A percentile compares a stretch with the other conserved stretches of the same genome.
Evolutionary conservation across 139 green algal genomes (phyloP).

Genomic region (Tetraselmis chui): DNA sequence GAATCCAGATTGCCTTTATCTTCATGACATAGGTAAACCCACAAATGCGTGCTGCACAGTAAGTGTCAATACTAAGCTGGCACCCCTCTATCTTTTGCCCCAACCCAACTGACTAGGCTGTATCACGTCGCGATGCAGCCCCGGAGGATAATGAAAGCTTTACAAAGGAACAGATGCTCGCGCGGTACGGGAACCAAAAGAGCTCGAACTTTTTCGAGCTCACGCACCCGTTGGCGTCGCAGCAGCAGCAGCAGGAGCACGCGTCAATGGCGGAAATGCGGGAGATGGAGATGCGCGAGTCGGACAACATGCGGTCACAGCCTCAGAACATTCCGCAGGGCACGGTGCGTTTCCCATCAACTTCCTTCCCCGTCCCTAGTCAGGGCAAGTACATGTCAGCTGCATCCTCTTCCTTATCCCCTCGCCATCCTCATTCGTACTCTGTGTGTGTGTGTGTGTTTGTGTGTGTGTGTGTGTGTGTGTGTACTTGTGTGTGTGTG

Average conservation of each 20-base stretch:
- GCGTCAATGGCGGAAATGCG: not conserved
- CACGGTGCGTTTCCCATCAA: too few species aligned
- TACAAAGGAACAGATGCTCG: constrained; percentile 77
- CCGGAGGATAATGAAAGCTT: constrained; percentile 70
- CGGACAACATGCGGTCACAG: not conserved
- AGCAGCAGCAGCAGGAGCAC: not conserved
- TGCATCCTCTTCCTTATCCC: too few species aligned
- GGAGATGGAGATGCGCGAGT: not conserved
- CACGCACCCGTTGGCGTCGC: not conserved
- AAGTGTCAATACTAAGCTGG: not conserved
- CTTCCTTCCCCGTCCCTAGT: too few species aligned
- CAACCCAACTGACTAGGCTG: not conserved
- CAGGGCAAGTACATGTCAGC: too few species aligned
- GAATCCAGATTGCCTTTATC: constrained; percentile 88
- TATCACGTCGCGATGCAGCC: constrained; percentile 12
- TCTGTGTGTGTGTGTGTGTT: too few species aligned
- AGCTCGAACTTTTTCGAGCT: constrained; percentile 23
- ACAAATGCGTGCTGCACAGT: not conserved
- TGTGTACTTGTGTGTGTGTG: too few species aligned
- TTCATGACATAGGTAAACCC: constrained; percentile 73
- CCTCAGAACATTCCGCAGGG: not conserved
- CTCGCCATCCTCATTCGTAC: too few species aligned
- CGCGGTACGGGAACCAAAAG: not conserved
- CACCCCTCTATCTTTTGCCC: not conserved
- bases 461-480: too few species aligned